Evolutionary conservation across 345 rosid species (phyloP).

Genomic region (Eucalyptus camaldulensis): DNA sequence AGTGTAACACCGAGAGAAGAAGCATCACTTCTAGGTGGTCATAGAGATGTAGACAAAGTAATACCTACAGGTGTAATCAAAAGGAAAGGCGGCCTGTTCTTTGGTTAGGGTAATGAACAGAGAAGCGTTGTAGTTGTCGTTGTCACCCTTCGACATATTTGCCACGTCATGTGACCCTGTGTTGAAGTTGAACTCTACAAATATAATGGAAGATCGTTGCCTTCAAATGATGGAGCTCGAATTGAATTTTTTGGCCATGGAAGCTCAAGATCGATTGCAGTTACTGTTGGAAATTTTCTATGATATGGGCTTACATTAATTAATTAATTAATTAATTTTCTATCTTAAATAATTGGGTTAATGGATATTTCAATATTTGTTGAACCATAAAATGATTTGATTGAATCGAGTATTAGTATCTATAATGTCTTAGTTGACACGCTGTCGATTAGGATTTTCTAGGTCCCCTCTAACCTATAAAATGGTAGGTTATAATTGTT

Average conservation of each 20-base stretch:
- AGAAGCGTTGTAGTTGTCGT: not conserved
- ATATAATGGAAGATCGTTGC: not conserved
- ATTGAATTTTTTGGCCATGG: not conserved
- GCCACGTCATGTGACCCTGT: fast-evolving
- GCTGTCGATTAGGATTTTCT: too few species aligned
- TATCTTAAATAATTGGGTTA: too few species aligned
- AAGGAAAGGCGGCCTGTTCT: not conserved
- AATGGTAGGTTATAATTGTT: too few species aligned
- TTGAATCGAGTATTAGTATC: too few species aligned
- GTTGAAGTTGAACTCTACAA: not conserved
- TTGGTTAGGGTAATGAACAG: not conserved
- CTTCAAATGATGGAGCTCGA: not conserved
- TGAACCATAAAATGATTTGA: too few species aligned
- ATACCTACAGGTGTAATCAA: not conserved
- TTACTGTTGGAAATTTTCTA: too few species aligned
- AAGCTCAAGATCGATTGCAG: not conserved
- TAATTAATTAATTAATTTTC: too few species aligned
- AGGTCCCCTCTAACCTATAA: too few species aligned
- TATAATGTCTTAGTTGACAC: too few species aligned
- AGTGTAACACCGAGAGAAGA: not conserved
- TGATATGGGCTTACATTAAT: too few species aligned
- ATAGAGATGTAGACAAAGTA: not conserved
- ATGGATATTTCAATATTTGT: too few species aligned
- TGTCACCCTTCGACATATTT: not conserved
- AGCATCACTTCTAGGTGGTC: not conserved